These are phyloP conservation scores for Enterospora canceri DNA, from an alignment of 371 early-diverging fungal genomes.

Conservation along the genomic window DNA sequence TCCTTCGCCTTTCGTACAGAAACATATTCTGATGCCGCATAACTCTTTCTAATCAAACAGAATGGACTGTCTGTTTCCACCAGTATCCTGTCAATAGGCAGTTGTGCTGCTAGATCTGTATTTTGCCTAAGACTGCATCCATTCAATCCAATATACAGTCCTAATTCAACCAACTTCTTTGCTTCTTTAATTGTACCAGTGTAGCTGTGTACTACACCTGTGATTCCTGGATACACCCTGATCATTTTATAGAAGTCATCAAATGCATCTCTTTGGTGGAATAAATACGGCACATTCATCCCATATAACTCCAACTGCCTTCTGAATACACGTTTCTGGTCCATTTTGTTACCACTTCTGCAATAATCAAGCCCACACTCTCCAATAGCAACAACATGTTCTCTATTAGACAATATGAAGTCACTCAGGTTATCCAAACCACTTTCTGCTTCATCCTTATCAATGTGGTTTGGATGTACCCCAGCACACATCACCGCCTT, in stretches of 20 bases:
- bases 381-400: slow-evolving; percentile 58
- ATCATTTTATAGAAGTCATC: slow-evolving; percentile 56
- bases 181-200: slow-evolving; percentile 69
- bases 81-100: slow-evolving; percentile 70
- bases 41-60: slow-evolving; percentile 75
- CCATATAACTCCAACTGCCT: slow-evolving; percentile 51
- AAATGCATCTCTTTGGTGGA: slow-evolving; percentile 58
- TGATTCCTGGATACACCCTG: slow-evolving; percentile 19
- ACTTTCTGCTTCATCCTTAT: not conserved
- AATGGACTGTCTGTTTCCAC: slow-evolving; percentile 70
- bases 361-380: slow-evolving; percentile 61
- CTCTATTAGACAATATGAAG: not conserved
- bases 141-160: slow-evolving; percentile 82
- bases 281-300: slow-evolving; percentile 49
- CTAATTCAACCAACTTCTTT: slow-evolving; percentile 62
- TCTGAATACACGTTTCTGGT: slow-evolving; percentile 57
- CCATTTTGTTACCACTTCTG: slow-evolving; percentile 50
- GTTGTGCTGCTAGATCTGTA: slow-evolving; percentile 63
- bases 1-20: slow-evolving; percentile 26
- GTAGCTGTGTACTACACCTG: slow-evolving; percentile 82
- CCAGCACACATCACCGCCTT: slow-evolving; percentile 45
- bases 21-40: slow-evolving; percentile 64
- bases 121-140: slow-evolving; percentile 83
- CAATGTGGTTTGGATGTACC: slow-evolving; percentile 43
- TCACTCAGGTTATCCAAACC: not conserved